A percentile compares a stretch with the other conserved stretches of the same genome.
These are phyloP conservation scores for Colletotrichum sp. DNA, from an alignment of 2,329 filamentous ascomycete species.

Conservation along the genomic window DNA sequence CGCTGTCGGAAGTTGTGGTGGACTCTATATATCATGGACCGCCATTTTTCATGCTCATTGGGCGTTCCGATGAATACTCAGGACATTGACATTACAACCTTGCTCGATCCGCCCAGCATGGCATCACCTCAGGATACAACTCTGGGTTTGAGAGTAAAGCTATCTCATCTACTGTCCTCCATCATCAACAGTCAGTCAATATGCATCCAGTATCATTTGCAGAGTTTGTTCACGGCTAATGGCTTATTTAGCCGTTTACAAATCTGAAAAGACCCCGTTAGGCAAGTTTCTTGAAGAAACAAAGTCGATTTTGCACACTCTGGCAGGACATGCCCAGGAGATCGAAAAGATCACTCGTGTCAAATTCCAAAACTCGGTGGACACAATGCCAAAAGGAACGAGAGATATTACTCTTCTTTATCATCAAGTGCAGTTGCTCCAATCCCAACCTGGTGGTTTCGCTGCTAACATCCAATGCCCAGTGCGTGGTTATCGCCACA, in stretches of 20 bases:
- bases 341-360: slow-evolving; percentile 39
- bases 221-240: background rate
- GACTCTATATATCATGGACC: slow-evolving; percentile 45
- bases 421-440: slow-evolving; percentile 34
- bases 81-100: slow-evolving; percentile 40
- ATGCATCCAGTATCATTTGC: background rate
- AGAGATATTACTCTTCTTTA: slow-evolving; percentile 42
- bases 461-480: background rate
- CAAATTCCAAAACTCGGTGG: slow-evolving; percentile 35
- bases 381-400: slow-evolving; percentile 38
- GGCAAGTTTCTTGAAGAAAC: slow-evolving; percentile 39
- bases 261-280: slow-evolving; percentile 33
- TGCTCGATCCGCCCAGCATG: slow-evolving; percentile 28
- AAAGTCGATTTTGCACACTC: slow-evolving; percentile 35
- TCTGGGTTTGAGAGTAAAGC: slow-evolving; percentile 37
- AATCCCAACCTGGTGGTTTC: background rate
- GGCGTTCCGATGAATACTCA: slow-evolving; percentile 41
- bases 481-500: slow-evolving; percentile 45
- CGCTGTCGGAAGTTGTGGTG: slow-evolving; percentile 44
- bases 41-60: slow-evolving; percentile 42
- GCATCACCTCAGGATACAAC: slow-evolving; percentile 32
- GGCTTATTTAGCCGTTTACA: slow-evolving; percentile 36
- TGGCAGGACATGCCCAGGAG: slow-evolving; percentile 42
- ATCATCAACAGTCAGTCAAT: slow-evolving; percentile 37
- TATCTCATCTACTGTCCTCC: slow-evolving; percentile 38